Base-by-base conservation (phyloP, 2,329 filamentous ascomycete genomes). In the Claviceps spartinae region DNA sequence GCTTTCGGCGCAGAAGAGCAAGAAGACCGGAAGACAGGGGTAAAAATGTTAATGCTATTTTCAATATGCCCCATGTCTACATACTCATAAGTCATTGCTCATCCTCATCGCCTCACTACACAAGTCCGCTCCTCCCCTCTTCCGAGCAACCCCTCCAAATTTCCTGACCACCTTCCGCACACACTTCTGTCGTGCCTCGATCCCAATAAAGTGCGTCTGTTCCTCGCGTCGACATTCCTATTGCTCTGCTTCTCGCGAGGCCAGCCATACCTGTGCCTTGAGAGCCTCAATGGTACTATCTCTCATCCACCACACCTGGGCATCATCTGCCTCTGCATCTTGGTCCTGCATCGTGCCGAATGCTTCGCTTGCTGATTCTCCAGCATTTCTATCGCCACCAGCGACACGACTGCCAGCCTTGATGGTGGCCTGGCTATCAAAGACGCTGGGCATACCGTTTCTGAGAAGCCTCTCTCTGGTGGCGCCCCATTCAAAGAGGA, bases 401-500 rank as follows among this genome's bases (percentile, higher is more conserved):
- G 4, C 30, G 1, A 9, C 4, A 34, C 30, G 30, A 34, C 56
- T 60, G n/a, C 60, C 54, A 18, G 61, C 61, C 11, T 55, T 65
- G 20, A 66, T 59, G 1, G 66, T 68, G 24, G 64, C 61, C 51
- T 67, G 65, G 52, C 67, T 69, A 49, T 69, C 67, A 16, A 61
- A 55, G 5, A 62, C 56, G 24, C 52, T 56, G 42, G 51, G 41
- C n/a, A 22, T 48, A 2, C 51, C 52, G 4, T 59, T 52, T 36
- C 55, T 54, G 5, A 61, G 58, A 46, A 71, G 63, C 48, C 61
- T 61, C 30, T 58, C 68, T 30, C 76, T 70, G 54, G 69, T 67
- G 46, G 74, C 71, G 1, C 68, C 71, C 78, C 78, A 82, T 61
- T 77, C 77, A 56, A 82, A 81, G 20, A 81, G 60, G 47, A 78